Percentiles rank a stretch among this genome's conserved stretches.
phyloP scores from a whole-genome alignment of 352 stramenopile species.

The Phytophthora fragariae region DNA sequence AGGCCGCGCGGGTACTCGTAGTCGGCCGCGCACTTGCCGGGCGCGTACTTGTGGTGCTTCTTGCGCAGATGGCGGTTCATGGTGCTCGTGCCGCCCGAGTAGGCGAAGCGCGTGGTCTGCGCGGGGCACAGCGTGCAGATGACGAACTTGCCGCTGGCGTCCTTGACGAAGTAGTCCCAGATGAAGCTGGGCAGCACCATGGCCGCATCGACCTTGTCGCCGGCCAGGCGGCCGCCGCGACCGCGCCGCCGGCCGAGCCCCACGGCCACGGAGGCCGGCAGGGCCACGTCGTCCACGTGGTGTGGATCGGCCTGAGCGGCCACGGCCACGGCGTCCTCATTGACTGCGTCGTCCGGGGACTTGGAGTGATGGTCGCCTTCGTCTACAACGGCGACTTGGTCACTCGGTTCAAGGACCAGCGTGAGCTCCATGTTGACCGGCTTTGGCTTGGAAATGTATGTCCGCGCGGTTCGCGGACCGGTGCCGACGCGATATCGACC shows the following conservation, averaged over 20 bases:
- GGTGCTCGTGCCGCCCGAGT: slow-evolving; percentile 83
- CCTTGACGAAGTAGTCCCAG: slow-evolving; percentile 88
- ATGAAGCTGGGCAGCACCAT: slow-evolving; percentile 86
- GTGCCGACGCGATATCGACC: no score
- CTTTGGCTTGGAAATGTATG: not conserved
- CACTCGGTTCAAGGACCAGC: not conserved
- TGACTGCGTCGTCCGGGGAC: not conserved
- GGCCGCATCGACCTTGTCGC: slow-evolving; percentile 64
- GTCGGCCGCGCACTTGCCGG: slow-evolving; percentile 74
- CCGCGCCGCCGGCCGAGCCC: slow-evolving; percentile 22
- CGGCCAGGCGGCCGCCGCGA: slow-evolving; percentile 28
- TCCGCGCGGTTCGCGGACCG: not conserved
- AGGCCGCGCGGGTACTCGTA: slow-evolving; percentile 61
- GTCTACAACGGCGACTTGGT: no score
- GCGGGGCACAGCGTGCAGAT: slow-evolving; percentile 77
- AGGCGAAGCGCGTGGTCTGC: slow-evolving; percentile 78
- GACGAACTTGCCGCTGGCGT: slow-evolving; percentile 79
- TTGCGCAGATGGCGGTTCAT: slow-evolving; percentile 87
- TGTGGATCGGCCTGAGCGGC: not conserved
- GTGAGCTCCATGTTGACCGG: not conserved
- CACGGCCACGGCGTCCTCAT: not conserved
- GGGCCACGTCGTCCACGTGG: not conserved
- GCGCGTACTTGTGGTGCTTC: slow-evolving; percentile 85
- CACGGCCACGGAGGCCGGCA: not conserved
- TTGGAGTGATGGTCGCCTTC: not conserved